Evolutionary conservation across 352 stramenopile genomes (phyloP), one percentile per base, ranked within the genome.

Genomic region (Globisporangium ultimum): DNA sequence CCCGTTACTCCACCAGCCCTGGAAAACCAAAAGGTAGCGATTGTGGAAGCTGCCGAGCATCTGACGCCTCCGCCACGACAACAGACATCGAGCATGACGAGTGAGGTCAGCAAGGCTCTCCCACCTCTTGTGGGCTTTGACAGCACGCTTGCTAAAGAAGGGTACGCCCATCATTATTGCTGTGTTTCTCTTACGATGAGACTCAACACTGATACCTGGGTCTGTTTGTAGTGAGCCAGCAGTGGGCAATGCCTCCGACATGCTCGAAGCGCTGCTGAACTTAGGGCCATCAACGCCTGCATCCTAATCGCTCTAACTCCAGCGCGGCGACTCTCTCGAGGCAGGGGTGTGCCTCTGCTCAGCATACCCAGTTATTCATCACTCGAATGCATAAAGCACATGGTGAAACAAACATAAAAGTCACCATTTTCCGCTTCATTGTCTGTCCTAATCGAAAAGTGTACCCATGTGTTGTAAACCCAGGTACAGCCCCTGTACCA

Each of bases 11-110:
- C 22, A 12, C 28, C 15, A 14, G 38, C 47, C 8, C 22, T 13
- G n/a, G 53, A 48, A 24, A 63, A 50, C 21, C 50, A 70, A 17
- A 82, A 82, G 38, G 53, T 79, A 13, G 64, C 67, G 10, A 34
- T 55, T 11, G 40, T 78, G 17, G 50, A 76, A 7, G 51, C 50
- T 11, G 67, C 71, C 38, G 72, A 82, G 46, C 70, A 72, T 24
- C 47, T 56, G 20, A 15, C 34, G 11, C 48, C 56, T 14, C 54
- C 45, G 11, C 18, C 18, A 17, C 9, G n/a, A 18, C 54, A 60
- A n/a, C 18, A 36, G 28, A 14, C 45, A 7, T n/a, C 51, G 21
- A 40, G 22, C 3, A 28, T 32, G 24, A 32, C 24, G 24, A 32
- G 24, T 32, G 24, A 32, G 5, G 24, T 40, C 18, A 47, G 3